A percentile compares a stretch with the other conserved stretches of the same genome.
phyloP scores from a whole-genome alignment of 257 asterid genomes.

The Nicotiana noctiflora region DNA sequence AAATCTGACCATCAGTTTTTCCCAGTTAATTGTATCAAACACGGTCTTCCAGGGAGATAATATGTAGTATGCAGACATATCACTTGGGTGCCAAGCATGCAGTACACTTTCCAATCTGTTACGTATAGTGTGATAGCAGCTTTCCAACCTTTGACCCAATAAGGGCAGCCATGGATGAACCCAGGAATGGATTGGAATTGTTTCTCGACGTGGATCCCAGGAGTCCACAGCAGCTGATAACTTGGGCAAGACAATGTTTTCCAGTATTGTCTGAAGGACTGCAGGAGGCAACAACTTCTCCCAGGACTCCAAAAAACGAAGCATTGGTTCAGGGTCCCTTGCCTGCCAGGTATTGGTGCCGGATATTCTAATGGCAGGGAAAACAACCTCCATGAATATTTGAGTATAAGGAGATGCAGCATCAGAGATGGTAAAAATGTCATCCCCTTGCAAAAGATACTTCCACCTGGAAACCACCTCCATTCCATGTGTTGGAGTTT shows the following conservation, averaged over 20 bases:
- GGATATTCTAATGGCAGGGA: slow-evolving; percentile 89
- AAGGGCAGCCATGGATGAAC: slow-evolving; percentile 90
- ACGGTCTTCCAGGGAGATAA: slow-evolving; percentile 84
- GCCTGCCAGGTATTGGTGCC: slow-evolving; percentile 94
- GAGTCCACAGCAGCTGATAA: slow-evolving; percentile 67
- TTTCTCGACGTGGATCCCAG: slow-evolving; percentile 90
- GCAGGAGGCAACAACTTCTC: slow-evolving; percentile 61
- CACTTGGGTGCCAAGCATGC: slow-evolving; percentile 91
- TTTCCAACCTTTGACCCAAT: slow-evolving; percentile 63
- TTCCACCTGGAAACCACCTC: slow-evolving; percentile 67
- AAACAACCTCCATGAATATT: slow-evolving; percentile 85
- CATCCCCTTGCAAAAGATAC: slow-evolving; percentile 53
- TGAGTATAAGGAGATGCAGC: slow-evolving; percentile 63
- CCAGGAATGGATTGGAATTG: slow-evolving; percentile 86
- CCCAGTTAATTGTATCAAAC: slow-evolving; percentile 86
- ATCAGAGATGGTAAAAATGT: slow-evolving; percentile 32
- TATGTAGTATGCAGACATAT: slow-evolving; percentile 66
- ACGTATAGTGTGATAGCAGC: slow-evolving; percentile 72
- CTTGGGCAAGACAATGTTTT: slow-evolving; percentile 61
- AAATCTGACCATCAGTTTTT: slow-evolving; percentile 62
- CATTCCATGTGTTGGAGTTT: slow-evolving; percentile 71
- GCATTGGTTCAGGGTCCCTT: slow-evolving; percentile 86
- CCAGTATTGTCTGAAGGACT: slow-evolving; percentile 57
- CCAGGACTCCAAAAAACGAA: slow-evolving; percentile 80
- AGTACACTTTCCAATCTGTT: slow-evolving; percentile 72